phyloP scores from a whole-genome alignment of 1,139 yeast species.

The Magnusiomyces fungicola region DNA sequence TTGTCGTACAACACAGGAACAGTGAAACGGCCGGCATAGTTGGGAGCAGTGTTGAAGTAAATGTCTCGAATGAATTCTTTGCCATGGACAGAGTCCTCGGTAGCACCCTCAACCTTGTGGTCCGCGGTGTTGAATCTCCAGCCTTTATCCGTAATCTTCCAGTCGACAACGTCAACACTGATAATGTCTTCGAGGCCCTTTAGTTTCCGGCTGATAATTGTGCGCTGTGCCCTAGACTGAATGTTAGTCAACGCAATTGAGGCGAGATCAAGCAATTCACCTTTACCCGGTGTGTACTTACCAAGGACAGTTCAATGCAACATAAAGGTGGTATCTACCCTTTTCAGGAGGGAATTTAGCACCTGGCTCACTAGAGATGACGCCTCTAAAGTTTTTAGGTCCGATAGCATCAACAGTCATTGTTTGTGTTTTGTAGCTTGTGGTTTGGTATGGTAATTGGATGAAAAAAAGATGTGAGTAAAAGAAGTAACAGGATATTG shows the following conservation, averaged over 20 bases:
- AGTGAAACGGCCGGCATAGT: constrained; percentile 74
- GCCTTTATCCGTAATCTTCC: constrained; percentile 75
- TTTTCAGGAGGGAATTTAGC: constrained; percentile 65
- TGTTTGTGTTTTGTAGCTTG: too few relatives aligned
- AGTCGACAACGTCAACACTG: constrained; percentile 54
- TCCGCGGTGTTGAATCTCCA: constrained; percentile 67
- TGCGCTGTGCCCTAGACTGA: constrained; percentile 77
- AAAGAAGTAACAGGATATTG: too few relatives aligned
- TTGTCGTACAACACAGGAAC: constrained; percentile 94
- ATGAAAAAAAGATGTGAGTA: too few relatives aligned
- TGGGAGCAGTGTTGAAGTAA: constrained; percentile 67
- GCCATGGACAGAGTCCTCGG: constrained; percentile 62
- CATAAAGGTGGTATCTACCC: constrained; percentile 80
- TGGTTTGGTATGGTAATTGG: too few relatives aligned
- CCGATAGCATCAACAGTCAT: too few relatives aligned
- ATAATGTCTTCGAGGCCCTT: constrained; percentile 62
- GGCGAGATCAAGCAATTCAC: too few relatives aligned
- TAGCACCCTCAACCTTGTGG: constrained; percentile 47
- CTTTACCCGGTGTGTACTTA: too few relatives aligned
- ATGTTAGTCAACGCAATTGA: too few relatives aligned
- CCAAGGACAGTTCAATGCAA: constrained; percentile 90
- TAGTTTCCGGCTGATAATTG: constrained; percentile 64
- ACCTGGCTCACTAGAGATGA: constrained; percentile 52
- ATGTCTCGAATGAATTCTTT: constrained; percentile 56
- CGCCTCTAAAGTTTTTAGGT: constrained; percentile 59